A percentile compares a stretch with the other conserved stretches of the same genome.
Conservation (phyloP, 345 rosid genomes). For the Sonneratia alba region DNA sequence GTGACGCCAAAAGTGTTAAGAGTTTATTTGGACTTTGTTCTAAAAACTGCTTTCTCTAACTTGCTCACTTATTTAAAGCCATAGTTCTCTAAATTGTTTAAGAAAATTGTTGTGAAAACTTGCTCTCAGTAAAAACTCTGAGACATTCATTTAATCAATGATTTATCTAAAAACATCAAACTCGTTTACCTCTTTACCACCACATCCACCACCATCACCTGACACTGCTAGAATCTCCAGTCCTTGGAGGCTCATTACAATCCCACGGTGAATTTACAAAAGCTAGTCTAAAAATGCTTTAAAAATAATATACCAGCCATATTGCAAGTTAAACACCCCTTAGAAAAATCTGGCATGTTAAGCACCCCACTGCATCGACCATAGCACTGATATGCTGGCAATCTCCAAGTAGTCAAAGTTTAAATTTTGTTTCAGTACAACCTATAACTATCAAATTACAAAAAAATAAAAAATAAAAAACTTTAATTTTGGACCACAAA, state of each 20-base stretch:
- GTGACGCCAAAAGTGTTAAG: neutral
- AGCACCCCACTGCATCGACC: too few species aligned
- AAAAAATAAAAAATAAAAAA: neutral
- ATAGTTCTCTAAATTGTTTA: neutral
- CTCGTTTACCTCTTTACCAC: neutral
- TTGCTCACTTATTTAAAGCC: neutral
- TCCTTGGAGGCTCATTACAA: neutral
- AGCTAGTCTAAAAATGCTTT: neutral
- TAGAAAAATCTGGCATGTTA: too few species aligned
- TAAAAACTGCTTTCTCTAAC: neutral
- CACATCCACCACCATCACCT: neutral
- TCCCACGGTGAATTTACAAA: neutral
- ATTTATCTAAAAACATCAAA: neutral
- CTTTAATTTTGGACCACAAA: too few species aligned
- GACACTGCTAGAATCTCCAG: neutral
- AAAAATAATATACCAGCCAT: neutral
- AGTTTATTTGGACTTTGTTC: too few species aligned
- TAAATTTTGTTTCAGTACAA: too few species aligned
- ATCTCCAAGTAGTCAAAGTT: too few species aligned
- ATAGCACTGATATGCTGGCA: neutral
- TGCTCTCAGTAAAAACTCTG: neutral
- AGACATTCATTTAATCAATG: neutral
- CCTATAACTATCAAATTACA: too few species aligned
- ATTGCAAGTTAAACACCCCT: too few species aligned
- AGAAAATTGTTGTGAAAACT: neutral